Percentiles rank a stretch among this genome's conserved stretches.
Evolutionary conservation across 2,329 filamentous ascomycete genomes (phyloP).

Genomic region (Immersiporthe knoxdaviesiana): DNA sequence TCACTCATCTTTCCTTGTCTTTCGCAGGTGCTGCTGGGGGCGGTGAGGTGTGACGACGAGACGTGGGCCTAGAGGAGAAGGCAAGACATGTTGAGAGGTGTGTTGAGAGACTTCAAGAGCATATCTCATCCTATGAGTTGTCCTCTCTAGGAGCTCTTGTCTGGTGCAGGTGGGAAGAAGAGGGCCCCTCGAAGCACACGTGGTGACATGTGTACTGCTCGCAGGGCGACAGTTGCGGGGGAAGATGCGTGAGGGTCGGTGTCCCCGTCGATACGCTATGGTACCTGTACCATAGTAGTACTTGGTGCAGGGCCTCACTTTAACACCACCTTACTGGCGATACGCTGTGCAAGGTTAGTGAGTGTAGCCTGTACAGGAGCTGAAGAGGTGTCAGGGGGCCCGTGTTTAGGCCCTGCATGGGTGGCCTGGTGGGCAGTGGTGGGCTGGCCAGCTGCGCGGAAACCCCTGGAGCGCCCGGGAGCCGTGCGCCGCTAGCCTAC

Average conservation of each 20-base stretch:
- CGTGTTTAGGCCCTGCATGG: not conserved
- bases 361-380: not conserved
- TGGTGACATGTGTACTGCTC: not conserved
- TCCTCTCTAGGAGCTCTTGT: not conserved
- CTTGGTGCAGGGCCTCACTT: not conserved
- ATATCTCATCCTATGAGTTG: not conserved
- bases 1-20: not conserved
- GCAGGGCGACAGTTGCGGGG: not conserved
- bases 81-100: not conserved
- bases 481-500: not conserved
- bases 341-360: not conserved
- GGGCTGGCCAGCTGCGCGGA: not conserved
- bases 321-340: not conserved
- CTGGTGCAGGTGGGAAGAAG: not conserved
- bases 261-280: not conserved
- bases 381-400: not conserved
- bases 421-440: not conserved
- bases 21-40: not conserved
- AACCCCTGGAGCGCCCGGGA: not conserved
- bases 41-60: not conserved
- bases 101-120: not conserved
- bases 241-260: conserved; percentile 1
- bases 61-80: not conserved
- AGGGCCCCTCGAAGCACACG: not conserved
- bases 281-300: not conserved